Conservation (phyloP, 2,329 filamentous ascomycete species). For the Pestalotiopsis sp. region DNA sequence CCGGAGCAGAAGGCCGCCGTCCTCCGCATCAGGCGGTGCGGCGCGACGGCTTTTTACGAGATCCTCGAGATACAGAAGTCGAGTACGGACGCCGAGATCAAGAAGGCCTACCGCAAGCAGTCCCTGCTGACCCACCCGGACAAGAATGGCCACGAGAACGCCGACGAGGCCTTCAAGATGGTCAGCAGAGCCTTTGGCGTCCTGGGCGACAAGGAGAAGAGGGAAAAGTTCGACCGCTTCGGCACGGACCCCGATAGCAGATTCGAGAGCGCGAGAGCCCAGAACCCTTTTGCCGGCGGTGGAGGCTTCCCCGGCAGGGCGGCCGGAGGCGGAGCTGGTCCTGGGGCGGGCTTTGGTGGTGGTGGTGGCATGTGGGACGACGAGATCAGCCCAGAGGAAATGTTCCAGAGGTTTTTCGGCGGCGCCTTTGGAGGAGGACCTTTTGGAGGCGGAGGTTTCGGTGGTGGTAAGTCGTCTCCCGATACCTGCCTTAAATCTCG, state of each 20-base stretch:
- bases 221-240: conserved; percentile 82
- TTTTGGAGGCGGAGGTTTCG: conserved; percentile 54
- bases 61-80: conserved; percentile 74
- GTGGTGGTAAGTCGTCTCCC: not conserved
- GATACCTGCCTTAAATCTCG: not conserved
- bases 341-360: conserved; percentile 50
- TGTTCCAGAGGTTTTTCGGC: conserved; percentile 97
- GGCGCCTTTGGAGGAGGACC: conserved; percentile 68
- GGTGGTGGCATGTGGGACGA: conserved; percentile 74
- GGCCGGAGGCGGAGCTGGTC: conserved; percentile 39
- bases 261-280: conserved; percentile 67
- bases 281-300: conserved; percentile 65
- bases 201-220: conserved; percentile 91
- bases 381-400: conserved; percentile 93
- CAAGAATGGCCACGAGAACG: conserved; percentile 95
- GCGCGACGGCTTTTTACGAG: conserved; percentile 90
- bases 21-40: conserved; percentile 82
- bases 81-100: conserved; percentile 82
- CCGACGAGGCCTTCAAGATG: conserved; percentile 99
- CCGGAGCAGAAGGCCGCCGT: conserved; percentile 91
- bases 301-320: conserved; percentile 32
- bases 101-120: conserved; percentile 96
- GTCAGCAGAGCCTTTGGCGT: conserved; percentile 92
- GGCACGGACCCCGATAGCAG: conserved; percentile 91
- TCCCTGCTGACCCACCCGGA: conserved; percentile 95